phyloP scores from a whole-genome alignment of 2,329 filamentous ascomycete species.

The Septoria linicola region DNA sequence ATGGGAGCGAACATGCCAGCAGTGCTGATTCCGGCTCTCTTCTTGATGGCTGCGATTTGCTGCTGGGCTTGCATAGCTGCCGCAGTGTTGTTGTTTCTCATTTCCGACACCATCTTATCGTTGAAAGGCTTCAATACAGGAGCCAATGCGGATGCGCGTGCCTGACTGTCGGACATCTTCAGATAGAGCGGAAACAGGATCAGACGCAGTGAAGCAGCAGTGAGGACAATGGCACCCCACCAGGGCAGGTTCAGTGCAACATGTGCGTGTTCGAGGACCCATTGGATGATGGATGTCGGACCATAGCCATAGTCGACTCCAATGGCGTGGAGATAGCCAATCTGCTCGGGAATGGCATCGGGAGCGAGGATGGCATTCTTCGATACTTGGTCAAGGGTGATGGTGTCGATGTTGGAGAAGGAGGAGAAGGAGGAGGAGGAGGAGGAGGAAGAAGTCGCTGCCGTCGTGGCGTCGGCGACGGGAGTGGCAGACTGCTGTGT shows the following conservation, averaged over 20 bases:
- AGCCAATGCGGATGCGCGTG: slow-evolving; percentile 62
- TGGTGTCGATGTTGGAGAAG: slow-evolving; percentile 34
- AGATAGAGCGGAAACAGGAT: slow-evolving; percentile 66
- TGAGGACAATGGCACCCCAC: slow-evolving; percentile 71
- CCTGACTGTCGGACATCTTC: slow-evolving; percentile 59
- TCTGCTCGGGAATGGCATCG: slow-evolving; percentile 61
- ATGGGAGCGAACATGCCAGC: slow-evolving; percentile 56
- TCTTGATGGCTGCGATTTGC: slow-evolving; percentile 54
- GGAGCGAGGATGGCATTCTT: slow-evolving; percentile 15
- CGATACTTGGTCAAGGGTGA: slow-evolving; percentile 40
- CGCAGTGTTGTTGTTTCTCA: slow-evolving; percentile 47
- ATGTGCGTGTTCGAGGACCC: slow-evolving; percentile 77
- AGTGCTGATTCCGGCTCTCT: slow-evolving; percentile 55
- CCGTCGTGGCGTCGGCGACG: slow-evolving; percentile 17
- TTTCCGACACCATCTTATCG: slow-evolving; percentile 52
- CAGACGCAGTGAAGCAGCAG: slow-evolving; percentile 64
- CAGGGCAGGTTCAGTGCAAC: slow-evolving; percentile 73
- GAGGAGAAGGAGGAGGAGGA: slow-evolving; percentile 26
- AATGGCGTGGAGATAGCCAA: slow-evolving; percentile 79
- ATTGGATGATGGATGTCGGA: slow-evolving; percentile 71
- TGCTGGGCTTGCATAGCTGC: slow-evolving; percentile 49
- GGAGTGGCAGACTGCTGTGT: slow-evolving; percentile 35
- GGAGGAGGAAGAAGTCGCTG: slow-evolving; percentile 33
- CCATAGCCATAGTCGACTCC: slow-evolving; percentile 89
- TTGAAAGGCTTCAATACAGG: slow-evolving; percentile 58